Base-by-base conservation (phyloP, 2,329 filamentous ascomycete species). In the Xylaria sp. region DNA sequence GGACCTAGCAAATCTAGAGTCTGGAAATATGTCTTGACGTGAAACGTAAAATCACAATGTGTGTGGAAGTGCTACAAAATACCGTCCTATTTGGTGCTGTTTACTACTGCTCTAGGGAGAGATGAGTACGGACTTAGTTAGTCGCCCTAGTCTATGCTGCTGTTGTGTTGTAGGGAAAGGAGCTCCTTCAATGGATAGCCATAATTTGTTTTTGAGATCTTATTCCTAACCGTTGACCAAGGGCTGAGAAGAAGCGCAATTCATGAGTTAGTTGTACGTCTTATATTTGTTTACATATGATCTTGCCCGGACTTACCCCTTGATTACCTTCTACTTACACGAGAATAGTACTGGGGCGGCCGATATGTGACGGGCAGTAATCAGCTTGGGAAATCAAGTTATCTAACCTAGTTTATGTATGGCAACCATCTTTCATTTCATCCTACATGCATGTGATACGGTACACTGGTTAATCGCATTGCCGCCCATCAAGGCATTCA, bases 11-110 rank as follows among this genome's bases (percentile, higher is more conserved):
- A 65, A 47, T 38, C 61, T 61, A 57, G 61, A 64, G 47, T 66
- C 59, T 56, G 27, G n/a, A 57, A 53, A 66, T 47, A 39, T 61
- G 45, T 65, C 22, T 51, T 64, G 25, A 67, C 57, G 53, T 64
- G 54, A 60, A 59, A 65, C 53, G n/a, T n/a, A n/a, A n/a, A n/a
- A n/a, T n/a, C n/a, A n/a, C 20, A 59, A 27, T 17, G 17, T 57
- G 29, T 61, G 31, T 61, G 22, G 36, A 65, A 64, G 57, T 22
- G 45, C 25, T 64, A 42, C 22, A 45, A 69, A 42, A 44, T 60
- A 55, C 33, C 17, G 5, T 47, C 44, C 25, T 61, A 15, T 29
- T 61, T 25, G n/a, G 22, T 62, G 13, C 38, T 17, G 5, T 54
- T 42, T 25, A 36, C 10, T 33, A 22, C 9, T 38, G 15, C 3